Evolutionary conservation across 352 stramenopile species (phyloP).

Genomic region (Pythium oligandrum): DNA sequence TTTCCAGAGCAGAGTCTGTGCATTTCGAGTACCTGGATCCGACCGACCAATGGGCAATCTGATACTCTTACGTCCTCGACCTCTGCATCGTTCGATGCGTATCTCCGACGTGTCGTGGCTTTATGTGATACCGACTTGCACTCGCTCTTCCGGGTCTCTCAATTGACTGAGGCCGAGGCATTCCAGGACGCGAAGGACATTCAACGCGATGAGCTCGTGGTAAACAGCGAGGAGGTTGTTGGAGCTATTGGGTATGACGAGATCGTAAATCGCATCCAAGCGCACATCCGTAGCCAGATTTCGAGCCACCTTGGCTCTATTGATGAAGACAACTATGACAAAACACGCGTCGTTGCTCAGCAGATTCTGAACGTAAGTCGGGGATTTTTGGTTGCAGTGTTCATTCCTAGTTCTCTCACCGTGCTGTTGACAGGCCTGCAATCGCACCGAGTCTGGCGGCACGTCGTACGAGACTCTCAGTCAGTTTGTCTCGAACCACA

Average conservation of each 20-base stretch:
- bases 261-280: slow-evolving; percentile 41
- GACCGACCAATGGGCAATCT: neutral
- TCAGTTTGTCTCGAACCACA: slow-evolving; percentile 47
- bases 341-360: slow-evolving; percentile 21
- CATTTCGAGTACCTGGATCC: slow-evolving; percentile 46
- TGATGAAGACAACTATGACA: slow-evolving; percentile 1
- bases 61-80: neutral
- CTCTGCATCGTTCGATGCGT: slow-evolving; percentile 12
- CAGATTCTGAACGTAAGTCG: slow-evolving; percentile 31
- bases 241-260: slow-evolving; percentile 57
- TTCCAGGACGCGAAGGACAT: slow-evolving; percentile 84
- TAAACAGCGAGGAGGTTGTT: slow-evolving; percentile 47
- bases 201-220: slow-evolving; percentile 60
- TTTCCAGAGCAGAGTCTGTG: slow-evolving; percentile 26
- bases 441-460: slow-evolving; percentile 74
- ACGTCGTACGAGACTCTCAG: slow-evolving; percentile 65
- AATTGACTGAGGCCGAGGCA: slow-evolving; percentile 43
- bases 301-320: slow-evolving; percentile 15
- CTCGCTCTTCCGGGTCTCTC: slow-evolving; percentile 8
- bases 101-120: slow-evolving; percentile 35
- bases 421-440: slow-evolving; percentile 42
- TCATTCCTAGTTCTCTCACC: neutral
- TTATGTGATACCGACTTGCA: slow-evolving; percentile 2
- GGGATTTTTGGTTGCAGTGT: neutral
- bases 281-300: slow-evolving; percentile 33